A percentile compares a stretch with the other conserved stretches of the same genome.
Evolutionary conservation across 192 early-diverging fungal species (phyloP).

Genomic region (Coemansia javaensis): DNA sequence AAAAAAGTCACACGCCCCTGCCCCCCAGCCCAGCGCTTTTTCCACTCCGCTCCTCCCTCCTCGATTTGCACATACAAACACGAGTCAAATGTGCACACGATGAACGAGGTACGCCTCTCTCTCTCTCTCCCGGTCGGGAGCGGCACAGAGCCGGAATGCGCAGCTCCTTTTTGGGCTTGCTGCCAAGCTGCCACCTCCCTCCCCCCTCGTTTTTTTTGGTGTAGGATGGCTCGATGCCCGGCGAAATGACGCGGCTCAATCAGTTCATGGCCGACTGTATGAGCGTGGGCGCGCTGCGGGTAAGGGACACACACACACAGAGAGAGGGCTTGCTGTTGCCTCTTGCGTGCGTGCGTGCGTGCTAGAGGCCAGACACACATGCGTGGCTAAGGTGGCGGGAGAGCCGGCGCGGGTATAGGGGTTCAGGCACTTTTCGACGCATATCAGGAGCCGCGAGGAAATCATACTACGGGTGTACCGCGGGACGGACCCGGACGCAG

Average conservation of each 20-base stretch:
- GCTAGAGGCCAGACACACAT: no score
- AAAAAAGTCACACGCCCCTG: no score
- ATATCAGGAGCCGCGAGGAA: constrained; percentile 66
- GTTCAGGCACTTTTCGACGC: constrained; percentile 61
- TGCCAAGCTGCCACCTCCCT: not conserved
- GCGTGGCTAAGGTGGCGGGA: no score
- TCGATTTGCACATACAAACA: not conserved
- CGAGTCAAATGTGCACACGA: not conserved
- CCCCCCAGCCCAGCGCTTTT: no score
- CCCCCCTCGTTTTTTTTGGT: not conserved
- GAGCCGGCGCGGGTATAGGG: no score
- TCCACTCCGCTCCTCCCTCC: not conserved
- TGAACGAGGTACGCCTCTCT: constrained; percentile 1
- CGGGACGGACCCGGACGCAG: constrained; percentile 26
- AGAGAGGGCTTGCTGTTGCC: not conserved
- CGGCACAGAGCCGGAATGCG: no score
- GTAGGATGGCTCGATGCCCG: constrained; percentile 47
- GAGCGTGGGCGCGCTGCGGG: constrained; percentile 61
- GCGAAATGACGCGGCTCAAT: constrained; percentile 53
- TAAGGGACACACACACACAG: constrained; percentile 15
- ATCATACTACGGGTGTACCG: constrained; percentile 60
- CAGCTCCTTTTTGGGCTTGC: no score
- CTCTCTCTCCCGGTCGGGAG: no score
- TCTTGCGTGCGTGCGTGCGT: no score
- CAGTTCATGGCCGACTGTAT: constrained; percentile 64